These are phyloP conservation scores for Elsinoe arachidis DNA, from an alignment of 2,329 filamentous ascomycete species.

Conservation along the genomic window DNA sequence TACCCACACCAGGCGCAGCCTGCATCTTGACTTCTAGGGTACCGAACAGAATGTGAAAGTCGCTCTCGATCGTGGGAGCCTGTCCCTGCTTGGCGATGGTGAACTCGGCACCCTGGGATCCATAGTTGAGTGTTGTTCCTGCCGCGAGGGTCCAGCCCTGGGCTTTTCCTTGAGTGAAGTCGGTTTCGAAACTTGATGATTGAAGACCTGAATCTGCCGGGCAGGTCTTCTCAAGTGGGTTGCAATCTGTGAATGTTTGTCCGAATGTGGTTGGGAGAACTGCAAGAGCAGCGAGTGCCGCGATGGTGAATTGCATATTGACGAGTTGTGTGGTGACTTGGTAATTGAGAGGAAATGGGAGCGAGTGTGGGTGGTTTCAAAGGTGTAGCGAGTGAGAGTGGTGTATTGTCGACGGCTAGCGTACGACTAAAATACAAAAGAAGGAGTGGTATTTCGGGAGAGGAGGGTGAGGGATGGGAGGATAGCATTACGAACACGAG, in stretches of 20 bases:
- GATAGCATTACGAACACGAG: slow-evolving; percentile 9
- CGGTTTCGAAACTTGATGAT: slow-evolving; percentile 41
- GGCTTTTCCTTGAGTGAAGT: slow-evolving; percentile 49
- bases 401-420: slow-evolving; percentile 11
- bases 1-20: slow-evolving; percentile 62
- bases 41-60: slow-evolving; percentile 81
- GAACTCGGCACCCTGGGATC: slow-evolving; percentile 57
- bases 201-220: slow-evolving; percentile 63
- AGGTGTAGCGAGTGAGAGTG: slow-evolving; percentile 4
- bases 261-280: slow-evolving; percentile 47
- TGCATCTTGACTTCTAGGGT: slow-evolving; percentile 69
- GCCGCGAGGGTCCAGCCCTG: slow-evolving; percentile 52
- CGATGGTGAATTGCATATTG: slow-evolving; percentile 27
- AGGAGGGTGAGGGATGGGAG: slow-evolving; percentile 7
- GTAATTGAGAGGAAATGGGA: neutral
- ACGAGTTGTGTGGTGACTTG: neutral
- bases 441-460: slow-evolving; percentile 3
- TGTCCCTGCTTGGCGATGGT: slow-evolving; percentile 61
- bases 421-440: slow-evolving; percentile 3
- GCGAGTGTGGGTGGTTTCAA: slow-evolving; percentile 6
- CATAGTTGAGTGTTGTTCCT: slow-evolving; percentile 56
- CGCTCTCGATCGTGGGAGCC: slow-evolving; percentile 67
- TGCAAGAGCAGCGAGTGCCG: slow-evolving; percentile 29
- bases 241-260: slow-evolving; percentile 70
- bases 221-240: slow-evolving; percentile 65